Base-by-base conservation (phyloP, 1,284 basidiomycete species). In the Pterulicium gracile region DNA sequence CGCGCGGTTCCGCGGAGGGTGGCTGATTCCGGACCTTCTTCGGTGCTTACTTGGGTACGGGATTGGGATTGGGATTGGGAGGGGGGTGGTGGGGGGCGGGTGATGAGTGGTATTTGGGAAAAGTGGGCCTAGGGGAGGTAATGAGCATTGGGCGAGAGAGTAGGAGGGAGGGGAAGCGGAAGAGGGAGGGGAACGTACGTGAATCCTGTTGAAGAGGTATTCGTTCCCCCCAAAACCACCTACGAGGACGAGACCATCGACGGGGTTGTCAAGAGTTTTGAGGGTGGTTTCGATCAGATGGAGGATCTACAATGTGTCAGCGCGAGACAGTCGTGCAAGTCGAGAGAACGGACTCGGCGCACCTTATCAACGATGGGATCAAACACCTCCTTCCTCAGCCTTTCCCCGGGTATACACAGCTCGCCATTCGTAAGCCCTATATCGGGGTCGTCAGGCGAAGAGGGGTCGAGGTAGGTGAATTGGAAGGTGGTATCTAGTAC, bases 11-110 rank as follows among this genome's bases (percentile, higher is more conserved):
- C 88, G 46, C 86, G 79, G 47, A 84, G 65, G 3, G 87, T 89
- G 2, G 88, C 86, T 15, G 88, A 88, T 57, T 91, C 88, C 19
- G 81, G 79, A 61, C 90, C 88, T 22, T n/a, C n/a, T n/a, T n/a
- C n/a, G n/a, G n/a, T n/a, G n/a, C n/a, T n/a, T n/a, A n/a, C n/a
- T n/a, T n/a, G n/a, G n/a, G n/a, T n/a, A n/a, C n/a, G n/a, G n/a
- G n/a, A n/a, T n/a, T n/a, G n/a, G n/a, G n/a, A n/a, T n/a, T n/a
- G n/a, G n/a, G n/a, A n/a, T n/a, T n/a, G n/a, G n/a, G n/a, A n/a
- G n/a, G n/a, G n/a, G n/a, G n/a, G n/a, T n/a, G n/a, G n/a, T n/a
- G n/a, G n/a, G n/a, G n/a, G n/a, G n/a, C n/a, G n/a, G n/a, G n/a
- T n/a, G n/a, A n/a, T n/a, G n/a, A n/a, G n/a, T n/a, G n/a, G n/a